Evolutionary conservation across 805 yeast species (phyloP), one percentile per base, ranked within the genome.

Genomic region (Grigorovia humatica): DNA sequence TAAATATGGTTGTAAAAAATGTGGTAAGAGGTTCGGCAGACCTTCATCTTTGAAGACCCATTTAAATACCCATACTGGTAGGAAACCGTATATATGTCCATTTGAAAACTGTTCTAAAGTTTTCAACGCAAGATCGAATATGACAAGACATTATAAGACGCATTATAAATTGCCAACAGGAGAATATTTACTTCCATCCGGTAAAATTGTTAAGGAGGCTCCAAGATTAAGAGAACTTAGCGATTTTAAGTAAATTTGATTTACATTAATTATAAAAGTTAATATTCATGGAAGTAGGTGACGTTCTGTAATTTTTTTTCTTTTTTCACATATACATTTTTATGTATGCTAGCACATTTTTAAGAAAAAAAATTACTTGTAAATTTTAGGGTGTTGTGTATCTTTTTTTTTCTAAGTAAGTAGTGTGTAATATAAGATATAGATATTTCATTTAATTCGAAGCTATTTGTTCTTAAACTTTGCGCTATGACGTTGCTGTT

Each of bases 31-130:
- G 51, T 88, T 88, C 60, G 83, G 93, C 0, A 93, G 89, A 63
- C 90, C 96, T 44, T 95, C 96, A 15, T 88, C 88, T 61, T 71
- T 88, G 55, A 70, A 89, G 46, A 88, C 96, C 0, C 96, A 88
- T 69, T 70, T 79, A 62, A 74, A 95, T 55, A 75, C 87, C 35
- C 96, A 88, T 61, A 87, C 96, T 1, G 96, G 96, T 23, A 91
- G 88, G 59, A 85, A 85, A 63, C 97, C 97, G n/a, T 89, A 79
- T 62, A 72, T 74, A 35, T 89, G 97, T 69, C 64, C 61, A n/a
- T 53, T 54, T 30, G 79, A 76, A 11, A 68, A 76, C 5, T 89
- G 97, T 66, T 77, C 78, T 17, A 78, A 87, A 54, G 74, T 79
- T 23, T 89, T 89, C 51, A 65, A 63, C 51, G 69, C 66, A 13